phyloP scores from a whole-genome alignment of 2,329 filamentous ascomycete genomes.

The Apiospora malaysiana region DNA sequence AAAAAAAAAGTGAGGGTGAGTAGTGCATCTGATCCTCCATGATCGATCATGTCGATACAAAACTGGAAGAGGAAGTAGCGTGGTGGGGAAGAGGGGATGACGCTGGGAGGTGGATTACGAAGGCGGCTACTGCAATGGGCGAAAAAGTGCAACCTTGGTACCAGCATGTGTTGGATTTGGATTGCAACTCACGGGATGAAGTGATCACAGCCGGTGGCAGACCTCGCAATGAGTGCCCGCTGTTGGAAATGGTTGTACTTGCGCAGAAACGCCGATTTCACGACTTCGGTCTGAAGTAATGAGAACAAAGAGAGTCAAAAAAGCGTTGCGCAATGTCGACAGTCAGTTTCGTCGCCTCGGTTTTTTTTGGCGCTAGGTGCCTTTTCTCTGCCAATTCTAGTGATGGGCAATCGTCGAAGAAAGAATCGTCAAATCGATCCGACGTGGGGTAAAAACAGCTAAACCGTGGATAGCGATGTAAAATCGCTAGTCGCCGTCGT shows the following conservation, averaged over 20 bases:
- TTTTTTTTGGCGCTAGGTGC: constrained; percentile 17
- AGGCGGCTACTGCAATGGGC: constrained; percentile 7
- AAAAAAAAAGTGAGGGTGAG: neutral
- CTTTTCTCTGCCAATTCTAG: constrained; percentile 5
- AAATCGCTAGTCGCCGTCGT: constrained; percentile 21
- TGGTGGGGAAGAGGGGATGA: constrained; percentile 22
- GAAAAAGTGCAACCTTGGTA: constrained; percentile 22
- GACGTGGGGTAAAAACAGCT: constrained; percentile 1
- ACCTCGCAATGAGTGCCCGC: constrained; percentile 34
- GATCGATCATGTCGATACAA: constrained; percentile 19
- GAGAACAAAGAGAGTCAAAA: constrained; percentile 12
- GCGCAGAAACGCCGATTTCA: constrained; percentile 16
- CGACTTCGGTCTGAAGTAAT: constrained; percentile 13
- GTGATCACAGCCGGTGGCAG: constrained; percentile 45
- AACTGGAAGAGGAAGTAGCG: constrained; percentile 13
- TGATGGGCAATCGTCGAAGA: constrained; percentile 16
- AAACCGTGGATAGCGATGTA: constrained; percentile 16
- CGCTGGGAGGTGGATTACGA: constrained; percentile 19
- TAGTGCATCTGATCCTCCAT: constrained; percentile 6
- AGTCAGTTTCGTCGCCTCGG: constrained; percentile 5
- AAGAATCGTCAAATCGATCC: neutral
- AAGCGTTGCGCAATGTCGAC: constrained; percentile 20
- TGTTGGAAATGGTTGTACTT: constrained; percentile 6
- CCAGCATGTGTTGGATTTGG: constrained; percentile 29
- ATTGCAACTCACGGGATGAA: constrained; percentile 44